Percentiles rank a stretch among this genome's conserved stretches.
phyloP scores from a whole-genome alignment of 179 eudicot genomes.

The Actinidia chinensis region DNA sequence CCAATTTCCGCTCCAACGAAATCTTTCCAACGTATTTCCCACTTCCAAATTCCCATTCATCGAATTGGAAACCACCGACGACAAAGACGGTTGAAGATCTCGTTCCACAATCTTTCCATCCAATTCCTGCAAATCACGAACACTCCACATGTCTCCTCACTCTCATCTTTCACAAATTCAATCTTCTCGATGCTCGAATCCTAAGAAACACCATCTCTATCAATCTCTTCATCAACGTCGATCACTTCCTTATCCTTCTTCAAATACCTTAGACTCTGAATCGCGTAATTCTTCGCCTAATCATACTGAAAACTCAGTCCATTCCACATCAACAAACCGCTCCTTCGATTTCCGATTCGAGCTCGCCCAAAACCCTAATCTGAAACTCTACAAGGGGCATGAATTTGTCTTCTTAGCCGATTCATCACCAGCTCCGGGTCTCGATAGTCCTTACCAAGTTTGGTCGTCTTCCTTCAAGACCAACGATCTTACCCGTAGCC shows the following conservation, averaged over 20 bases:
- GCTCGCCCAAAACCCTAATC: slow-evolving; percentile 30
- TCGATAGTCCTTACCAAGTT: slow-evolving; percentile 30
- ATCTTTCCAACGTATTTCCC: slow-evolving; percentile 33
- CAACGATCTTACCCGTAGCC: too few species aligned
- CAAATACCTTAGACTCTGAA: slow-evolving; percentile 24
- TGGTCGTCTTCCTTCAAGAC: too few species aligned
- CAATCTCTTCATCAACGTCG: slow-evolving; percentile 34
- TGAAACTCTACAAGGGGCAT: slow-evolving; percentile 58
- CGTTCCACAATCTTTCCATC: slow-evolving; percentile 29
- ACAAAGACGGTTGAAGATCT: slow-evolving; percentile 27
- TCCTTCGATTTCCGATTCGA: slow-evolving; percentile 25
- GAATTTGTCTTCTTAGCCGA: slow-evolving; percentile 49
- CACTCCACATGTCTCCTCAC: too few species aligned
- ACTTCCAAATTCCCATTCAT: slow-evolving; percentile 23
- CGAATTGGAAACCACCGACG: slow-evolving; percentile 31
- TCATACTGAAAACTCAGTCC: slow-evolving; percentile 13
- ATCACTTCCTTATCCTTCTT: slow-evolving; percentile 38
- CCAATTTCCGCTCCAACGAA: slow-evolving; percentile 21
- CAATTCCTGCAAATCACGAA: slow-evolving; percentile 18
- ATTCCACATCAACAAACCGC: slow-evolving; percentile 26
- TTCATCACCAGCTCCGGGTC: slow-evolving; percentile 51
- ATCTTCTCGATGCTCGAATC: slow-evolving; percentile 48
- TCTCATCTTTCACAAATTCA: slow-evolving; percentile 29
- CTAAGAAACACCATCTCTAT: slow-evolving; percentile 29
- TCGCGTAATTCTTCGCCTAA: slow-evolving; percentile 22